These are phyloP conservation scores for Cladobotryum protrusum DNA, from an alignment of 2,329 filamentous ascomycete genomes.

Conservation along the genomic window DNA sequence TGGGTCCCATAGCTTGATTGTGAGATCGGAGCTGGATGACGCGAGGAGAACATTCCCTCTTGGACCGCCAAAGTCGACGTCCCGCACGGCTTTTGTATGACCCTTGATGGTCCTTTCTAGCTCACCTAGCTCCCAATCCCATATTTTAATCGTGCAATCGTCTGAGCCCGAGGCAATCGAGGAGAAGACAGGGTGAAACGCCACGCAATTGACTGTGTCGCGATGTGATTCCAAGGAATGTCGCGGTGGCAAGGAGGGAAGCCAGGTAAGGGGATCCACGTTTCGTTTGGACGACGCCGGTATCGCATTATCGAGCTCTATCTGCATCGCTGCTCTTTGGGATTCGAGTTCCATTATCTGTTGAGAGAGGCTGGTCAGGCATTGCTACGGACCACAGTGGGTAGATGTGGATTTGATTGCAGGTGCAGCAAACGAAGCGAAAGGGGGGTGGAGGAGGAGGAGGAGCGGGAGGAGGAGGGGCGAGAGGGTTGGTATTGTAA, in stretches of 20 bases:
- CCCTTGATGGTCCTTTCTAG: conserved; percentile 85
- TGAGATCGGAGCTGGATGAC: conserved; percentile 81
- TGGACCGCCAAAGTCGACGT: conserved; percentile 85
- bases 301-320: conserved; percentile 77
- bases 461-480: not conserved
- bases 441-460: not conserved
- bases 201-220: conserved; percentile 73
- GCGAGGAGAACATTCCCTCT: conserved; percentile 40
- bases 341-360: conserved; percentile 92
- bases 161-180: conserved; percentile 89
- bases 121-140: conserved; percentile 94
- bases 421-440: not conserved
- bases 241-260: conserved; percentile 73
- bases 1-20: conserved; percentile 93
- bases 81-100: conserved; percentile 80
- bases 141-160: conserved; percentile 91
- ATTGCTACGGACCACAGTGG: not conserved
- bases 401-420: not conserved
- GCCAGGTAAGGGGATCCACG: conserved; percentile 78
- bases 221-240: conserved; percentile 81
- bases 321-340: conserved; percentile 64
- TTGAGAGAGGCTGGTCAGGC: conserved; percentile 8
- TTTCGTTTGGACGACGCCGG: conserved; percentile 69
- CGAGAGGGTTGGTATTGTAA: not conserved
- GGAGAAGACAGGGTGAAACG: conserved; percentile 91